These are phyloP conservation scores for Limonium bicolor DNA, from an alignment of 148 eudicot genomes.

Conservation along the genomic window DNA sequence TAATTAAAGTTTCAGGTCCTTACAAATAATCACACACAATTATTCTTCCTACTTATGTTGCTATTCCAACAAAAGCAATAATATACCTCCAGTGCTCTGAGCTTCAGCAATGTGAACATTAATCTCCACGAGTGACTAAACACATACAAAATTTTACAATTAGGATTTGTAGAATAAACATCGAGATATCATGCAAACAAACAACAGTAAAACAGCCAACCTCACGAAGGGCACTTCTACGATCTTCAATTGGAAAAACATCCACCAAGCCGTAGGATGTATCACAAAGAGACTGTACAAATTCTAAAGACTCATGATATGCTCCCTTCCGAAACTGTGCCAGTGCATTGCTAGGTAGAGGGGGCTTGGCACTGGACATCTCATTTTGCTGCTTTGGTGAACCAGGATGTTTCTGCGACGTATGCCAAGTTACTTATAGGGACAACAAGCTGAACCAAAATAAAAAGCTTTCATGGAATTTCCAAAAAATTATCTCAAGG, in stretches of 20 bases:
- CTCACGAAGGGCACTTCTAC: conserved; percentile 91
- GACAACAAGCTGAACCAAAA: too few species aligned
- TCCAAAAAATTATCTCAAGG: too few species aligned
- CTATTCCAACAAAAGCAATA: conserved; percentile 1
- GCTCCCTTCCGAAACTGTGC: conserved; percentile 88
- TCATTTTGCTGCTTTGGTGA: conserved; percentile 47
- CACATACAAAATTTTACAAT: conserved; percentile 19
- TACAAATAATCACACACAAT: too few species aligned
- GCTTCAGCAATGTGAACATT: conserved; percentile 63
- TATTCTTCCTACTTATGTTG: neutral
- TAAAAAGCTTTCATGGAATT: too few species aligned
- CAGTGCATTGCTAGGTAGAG: conserved; percentile 56
- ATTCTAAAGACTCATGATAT: conserved; percentile 90
- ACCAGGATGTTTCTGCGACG: conserved; percentile 52
- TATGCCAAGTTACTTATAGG: too few species aligned
- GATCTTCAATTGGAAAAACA: conserved; percentile 89
- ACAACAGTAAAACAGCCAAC: conserved; percentile 19
- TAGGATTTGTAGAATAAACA: too few species aligned
- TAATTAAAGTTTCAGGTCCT: too few species aligned
- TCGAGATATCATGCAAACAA: neutral
- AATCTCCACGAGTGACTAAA: conserved; percentile 90
- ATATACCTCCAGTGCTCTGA: conserved; percentile 84
- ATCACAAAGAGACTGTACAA: conserved; percentile 85
- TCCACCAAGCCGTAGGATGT: conserved; percentile 95
- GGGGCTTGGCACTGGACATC: conserved; percentile 58